phyloP scores from a whole-genome alignment of 441 rosid species.

The Flueggea neowawraea region DNA sequence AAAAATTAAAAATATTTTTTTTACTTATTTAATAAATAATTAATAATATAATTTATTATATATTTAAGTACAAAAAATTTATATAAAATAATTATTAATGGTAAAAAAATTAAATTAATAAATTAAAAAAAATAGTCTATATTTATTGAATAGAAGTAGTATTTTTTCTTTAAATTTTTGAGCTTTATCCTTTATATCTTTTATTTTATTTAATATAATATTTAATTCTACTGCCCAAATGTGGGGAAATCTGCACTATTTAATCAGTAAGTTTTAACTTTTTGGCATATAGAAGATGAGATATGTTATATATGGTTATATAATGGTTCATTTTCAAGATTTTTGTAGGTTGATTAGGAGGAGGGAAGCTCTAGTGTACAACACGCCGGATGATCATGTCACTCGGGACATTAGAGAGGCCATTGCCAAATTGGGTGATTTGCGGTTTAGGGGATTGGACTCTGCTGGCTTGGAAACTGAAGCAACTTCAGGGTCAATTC shows the following conservation, averaged over 20 bases:
- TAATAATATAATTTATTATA: no score
- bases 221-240: no score
- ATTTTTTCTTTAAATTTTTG: no score
- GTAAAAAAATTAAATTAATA: no score
- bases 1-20: no score
- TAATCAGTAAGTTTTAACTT: slow-evolving; percentile 55
- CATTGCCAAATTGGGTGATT: slow-evolving; percentile 79
- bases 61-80: no score
- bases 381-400: slow-evolving; percentile 93
- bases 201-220: no score
- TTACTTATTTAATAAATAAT: no score
- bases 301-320: neutral
- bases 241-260: slow-evolving; percentile 97
- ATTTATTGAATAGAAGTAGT: no score
- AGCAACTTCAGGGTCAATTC: slow-evolving; percentile 82
- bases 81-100: no score
- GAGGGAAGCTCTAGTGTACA: slow-evolving; percentile 91
- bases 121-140: no score
- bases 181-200: no score
- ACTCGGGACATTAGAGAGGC: slow-evolving; percentile 94
- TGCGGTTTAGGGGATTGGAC: slow-evolving; percentile 82
- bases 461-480: slow-evolving; percentile 97
- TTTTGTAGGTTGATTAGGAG: slow-evolving; percentile 65
- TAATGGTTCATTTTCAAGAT: neutral
- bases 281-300: neutral